Conservation (phyloP, 768 basidiomycete species). For the Boletus sp. region DNA sequence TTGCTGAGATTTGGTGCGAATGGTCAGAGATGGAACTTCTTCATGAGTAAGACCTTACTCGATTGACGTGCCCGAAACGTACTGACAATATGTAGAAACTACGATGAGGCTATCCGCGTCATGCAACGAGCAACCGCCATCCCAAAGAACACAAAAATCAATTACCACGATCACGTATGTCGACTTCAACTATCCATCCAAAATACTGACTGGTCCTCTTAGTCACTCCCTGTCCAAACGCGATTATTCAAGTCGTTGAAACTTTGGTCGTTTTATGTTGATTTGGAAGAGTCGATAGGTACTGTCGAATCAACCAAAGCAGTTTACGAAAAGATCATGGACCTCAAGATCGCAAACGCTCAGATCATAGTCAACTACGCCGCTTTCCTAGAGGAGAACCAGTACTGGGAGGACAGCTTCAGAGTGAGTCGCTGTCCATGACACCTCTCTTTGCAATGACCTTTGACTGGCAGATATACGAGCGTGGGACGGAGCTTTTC, state of each 20-base stretch:
- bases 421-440: conserved; percentile 61
- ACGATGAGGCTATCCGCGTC: conserved; percentile 90
- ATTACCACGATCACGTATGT: conserved; percentile 91
- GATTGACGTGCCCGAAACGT: neutral
- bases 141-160: conserved; percentile 87
- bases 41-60: conserved; percentile 67
- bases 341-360: conserved; percentile 95
- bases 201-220: conserved; percentile 13
- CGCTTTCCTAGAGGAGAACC: conserved; percentile 93
- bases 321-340: conserved; percentile 95
- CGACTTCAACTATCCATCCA: neutral
- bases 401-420: conserved; percentile 98
- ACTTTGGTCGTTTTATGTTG: conserved; percentile 98
- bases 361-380: conserved; percentile 98
- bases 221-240: conserved; percentile 82
- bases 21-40: conserved; percentile 99
- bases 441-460: conserved; percentile 6
- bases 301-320: conserved; percentile 87
- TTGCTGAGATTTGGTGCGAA: conserved; percentile 99
- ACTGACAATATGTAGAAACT: conserved; percentile 61
- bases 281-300: conserved; percentile 95
- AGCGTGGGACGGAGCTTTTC: conserved; percentile 94
- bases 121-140: conserved; percentile 95
- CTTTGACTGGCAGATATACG: conserved; percentile 65
- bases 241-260: conserved; percentile 97